Base-by-base conservation (phyloP, 1,139 yeast species). In the Ogataea hybrid region DNA sequence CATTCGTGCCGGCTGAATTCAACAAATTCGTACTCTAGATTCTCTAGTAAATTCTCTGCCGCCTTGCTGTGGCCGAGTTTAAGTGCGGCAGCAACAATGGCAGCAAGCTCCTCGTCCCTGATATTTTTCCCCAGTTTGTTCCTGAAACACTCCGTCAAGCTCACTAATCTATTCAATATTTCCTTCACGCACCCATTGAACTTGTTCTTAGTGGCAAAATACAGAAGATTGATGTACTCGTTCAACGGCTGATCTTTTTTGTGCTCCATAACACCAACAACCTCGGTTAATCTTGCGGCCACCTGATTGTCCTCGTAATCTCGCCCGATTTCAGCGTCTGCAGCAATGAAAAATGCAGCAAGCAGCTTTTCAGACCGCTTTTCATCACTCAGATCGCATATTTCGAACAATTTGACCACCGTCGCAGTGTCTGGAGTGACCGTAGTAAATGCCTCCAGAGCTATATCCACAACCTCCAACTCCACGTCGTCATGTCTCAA, bases 351-450 rank as follows among this genome's bases (percentile, higher is more conserved):
- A 32, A 57, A 60, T 9, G 42, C 34, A 7, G 48, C 38, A 15
- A 58, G 34, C 25, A 61, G 27, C 20, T 46, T 28, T 3, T 49
- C 16, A 2, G 41, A 43, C 5, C 20, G 30, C 7, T 47, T 40
- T 12, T 43, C 22, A 8, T 43, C 25, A 6, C 42, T 18, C 9
- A 58, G 44, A 11, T 51, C 44, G 4, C 57, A 52, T 12, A 53
- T 12, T 14, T 52, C 39, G 2, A 53, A 47, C 17, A 61, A 41
- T 23, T 44, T 39, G 7, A 54, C 27, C 6, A 57, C 39, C 2
- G 62, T 56, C 22, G 37, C 46, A 2, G 61, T 52, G 47, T 61
- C 64, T 6, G 64, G 63, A 5, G 37, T 44, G 3, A 48, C 49
- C 1, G 44, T 17, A n/a, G 46, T 46, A 32, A 59, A 58, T 0